phyloP scores from a whole-genome alignment of 805 yeast species.

The Yamadazyma olivae region DNA sequence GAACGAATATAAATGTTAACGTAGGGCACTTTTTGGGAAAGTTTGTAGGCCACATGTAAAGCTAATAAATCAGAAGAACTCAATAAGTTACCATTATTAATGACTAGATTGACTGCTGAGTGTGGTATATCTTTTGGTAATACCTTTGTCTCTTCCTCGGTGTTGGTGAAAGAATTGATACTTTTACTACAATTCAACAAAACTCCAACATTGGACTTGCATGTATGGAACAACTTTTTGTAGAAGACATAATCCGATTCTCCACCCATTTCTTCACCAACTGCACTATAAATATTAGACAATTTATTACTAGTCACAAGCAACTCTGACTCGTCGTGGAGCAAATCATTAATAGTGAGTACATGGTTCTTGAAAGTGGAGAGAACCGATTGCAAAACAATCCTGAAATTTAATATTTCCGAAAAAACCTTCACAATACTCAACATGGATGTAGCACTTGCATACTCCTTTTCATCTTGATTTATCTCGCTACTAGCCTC shows the following conservation, averaged over 20 bases:
- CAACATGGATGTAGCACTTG: slow-evolving; percentile 30
- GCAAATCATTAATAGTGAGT: slow-evolving; percentile 29
- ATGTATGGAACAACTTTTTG: slow-evolving; percentile 23
- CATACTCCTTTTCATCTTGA: slow-evolving; percentile 22
- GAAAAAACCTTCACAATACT: slow-evolving; percentile 33
- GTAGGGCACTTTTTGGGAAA: slow-evolving; percentile 13
- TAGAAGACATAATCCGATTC: slow-evolving; percentile 20
- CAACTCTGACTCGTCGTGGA: slow-evolving; percentile 22
- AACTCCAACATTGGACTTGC: slow-evolving; percentile 31
- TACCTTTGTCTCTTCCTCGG: slow-evolving; percentile 7
- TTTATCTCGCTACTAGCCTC: slow-evolving; percentile 60
- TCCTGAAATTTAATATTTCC: slow-evolving; percentile 25
- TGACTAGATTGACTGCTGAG: slow-evolving; percentile 23
- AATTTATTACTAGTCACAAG: slow-evolving; percentile 23
- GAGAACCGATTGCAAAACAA: slow-evolving; percentile 27
- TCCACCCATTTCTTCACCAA: slow-evolving; percentile 7
- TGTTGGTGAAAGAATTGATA: background rate
- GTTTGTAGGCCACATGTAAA: slow-evolving; percentile 22
- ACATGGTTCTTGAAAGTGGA: slow-evolving; percentile 29
- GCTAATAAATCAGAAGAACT: slow-evolving; percentile 33
- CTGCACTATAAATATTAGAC: slow-evolving; percentile 5
- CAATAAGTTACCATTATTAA: slow-evolving; percentile 30
- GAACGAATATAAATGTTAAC: slow-evolving; percentile 21
- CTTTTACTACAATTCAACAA: slow-evolving; percentile 14
- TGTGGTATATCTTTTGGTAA: slow-evolving; percentile 11